Percentiles rank a stretch among this genome's conserved stretches.
phyloP scores from a whole-genome alignment of 345 rosid genomes.

The Lepidium didymum region DNA sequence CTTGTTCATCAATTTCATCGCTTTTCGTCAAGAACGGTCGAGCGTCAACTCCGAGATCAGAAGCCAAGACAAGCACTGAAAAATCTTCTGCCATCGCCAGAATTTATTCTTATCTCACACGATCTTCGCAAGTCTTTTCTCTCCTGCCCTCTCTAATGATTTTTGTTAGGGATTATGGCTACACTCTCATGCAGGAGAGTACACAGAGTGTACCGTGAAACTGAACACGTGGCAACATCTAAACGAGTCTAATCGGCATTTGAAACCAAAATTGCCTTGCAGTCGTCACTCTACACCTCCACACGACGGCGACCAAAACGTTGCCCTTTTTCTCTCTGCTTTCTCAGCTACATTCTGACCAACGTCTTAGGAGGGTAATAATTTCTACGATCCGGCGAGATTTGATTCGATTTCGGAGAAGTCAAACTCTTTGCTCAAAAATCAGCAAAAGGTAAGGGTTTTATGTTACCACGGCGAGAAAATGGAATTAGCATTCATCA shows the following conservation, averaged over 20 bases:
- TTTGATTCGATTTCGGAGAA: background rate
- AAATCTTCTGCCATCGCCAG: conserved; percentile 47
- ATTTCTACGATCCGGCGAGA: conserved; percentile 12
- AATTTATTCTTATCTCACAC: background rate
- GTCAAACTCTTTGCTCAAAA: background rate
- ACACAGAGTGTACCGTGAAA: background rate
- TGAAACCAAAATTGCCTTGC: background rate
- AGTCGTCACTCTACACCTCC: background rate
- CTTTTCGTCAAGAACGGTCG: conserved; percentile 45
- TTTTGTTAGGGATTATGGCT: background rate
- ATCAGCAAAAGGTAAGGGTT: background rate
- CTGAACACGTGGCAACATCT: conserved; percentile 16
- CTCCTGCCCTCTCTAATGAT: background rate
- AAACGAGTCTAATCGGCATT: background rate
- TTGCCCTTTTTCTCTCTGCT: background rate
- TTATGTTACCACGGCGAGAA: background rate
- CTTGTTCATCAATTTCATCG: conserved; percentile 36
- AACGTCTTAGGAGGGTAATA: background rate
- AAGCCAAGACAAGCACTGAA: conserved; percentile 67
- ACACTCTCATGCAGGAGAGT: background rate
- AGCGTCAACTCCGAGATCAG: conserved; percentile 83
- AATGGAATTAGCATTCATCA: background rate
- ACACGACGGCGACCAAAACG: conserved; percentile 3
- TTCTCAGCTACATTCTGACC: background rate
- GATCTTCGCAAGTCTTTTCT: background rate